These are phyloP conservation scores for Boletus coccyginus DNA, from an alignment of 768 basidiomycete species.

Conservation along the genomic window DNA sequence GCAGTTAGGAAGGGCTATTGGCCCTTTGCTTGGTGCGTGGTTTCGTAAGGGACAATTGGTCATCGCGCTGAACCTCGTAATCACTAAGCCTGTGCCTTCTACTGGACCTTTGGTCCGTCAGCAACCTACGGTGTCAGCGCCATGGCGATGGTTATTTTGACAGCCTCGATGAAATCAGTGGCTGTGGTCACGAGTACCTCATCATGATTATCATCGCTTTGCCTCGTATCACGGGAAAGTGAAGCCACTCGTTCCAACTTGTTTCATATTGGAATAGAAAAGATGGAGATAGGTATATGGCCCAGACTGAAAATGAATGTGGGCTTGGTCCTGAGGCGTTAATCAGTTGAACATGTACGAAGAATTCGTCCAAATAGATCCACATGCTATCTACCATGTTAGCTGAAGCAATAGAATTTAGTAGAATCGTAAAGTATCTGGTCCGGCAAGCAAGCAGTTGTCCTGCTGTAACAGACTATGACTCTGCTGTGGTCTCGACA, in stretches of 20 bases:
- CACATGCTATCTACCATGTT: constrained; percentile 22
- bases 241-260: background rate
- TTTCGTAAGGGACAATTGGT: background rate
- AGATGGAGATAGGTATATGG: background rate
- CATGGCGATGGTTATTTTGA: constrained; percentile 60
- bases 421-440: constrained; percentile 25
- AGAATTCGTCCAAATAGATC: constrained; percentile 15
- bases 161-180: constrained; percentile 53
- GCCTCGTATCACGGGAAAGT: background rate
- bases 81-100: constrained; percentile 71
- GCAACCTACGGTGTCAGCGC: constrained; percentile 68
- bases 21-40: constrained; percentile 78
- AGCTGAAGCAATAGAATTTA: constrained; percentile 34
- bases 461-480: constrained; percentile 16
- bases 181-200: constrained; percentile 16
- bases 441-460: constrained; percentile 11
- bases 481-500: constrained; percentile 20
- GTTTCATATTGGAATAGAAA: constrained; percentile 6
- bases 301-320: constrained; percentile 1
- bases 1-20: constrained; percentile 90
- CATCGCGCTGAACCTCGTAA: constrained; percentile 10
- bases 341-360: constrained; percentile 12
- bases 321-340: background rate
- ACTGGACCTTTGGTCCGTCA: constrained; percentile 87
- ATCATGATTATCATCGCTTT: constrained; percentile 11